Percentiles rank a stretch among this genome's conserved stretches.
Evolutionary conservation across 345 rosid species (phyloP).

Genomic region (Combretum micranthum): DNA sequence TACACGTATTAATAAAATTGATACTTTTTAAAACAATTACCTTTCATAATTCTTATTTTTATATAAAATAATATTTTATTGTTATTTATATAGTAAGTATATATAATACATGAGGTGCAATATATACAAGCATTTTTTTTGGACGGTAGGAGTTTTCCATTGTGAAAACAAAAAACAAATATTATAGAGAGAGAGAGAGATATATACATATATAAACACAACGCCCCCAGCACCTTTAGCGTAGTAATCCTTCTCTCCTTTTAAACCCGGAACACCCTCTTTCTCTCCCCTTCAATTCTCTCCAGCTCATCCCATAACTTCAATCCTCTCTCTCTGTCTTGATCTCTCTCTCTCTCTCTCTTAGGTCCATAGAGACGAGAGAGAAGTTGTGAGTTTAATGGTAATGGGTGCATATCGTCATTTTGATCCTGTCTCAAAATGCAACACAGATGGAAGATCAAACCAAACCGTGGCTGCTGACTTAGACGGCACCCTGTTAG

Average conservation of each 20-base stretch:
- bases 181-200: neutral
- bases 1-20: no score
- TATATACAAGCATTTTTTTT: no score
- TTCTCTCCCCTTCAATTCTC: slow-evolving; percentile 6
- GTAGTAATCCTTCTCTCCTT: neutral
- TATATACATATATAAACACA: neutral
- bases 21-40: no score
- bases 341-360: neutral
- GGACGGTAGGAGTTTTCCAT: no score
- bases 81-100: no score
- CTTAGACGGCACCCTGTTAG: slow-evolving; percentile 75
- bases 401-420: slow-evolving; percentile 43
- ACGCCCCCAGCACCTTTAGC: neutral
- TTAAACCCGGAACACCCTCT: slow-evolving; percentile 21
- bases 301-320: neutral
- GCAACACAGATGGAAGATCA: slow-evolving; percentile 50
- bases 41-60: no score
- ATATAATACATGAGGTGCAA: no score
- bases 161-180: no score
- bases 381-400: neutral
- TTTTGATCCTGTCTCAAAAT: slow-evolving; percentile 48
- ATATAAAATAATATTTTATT: no score
- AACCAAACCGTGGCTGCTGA: slow-evolving; percentile 75
- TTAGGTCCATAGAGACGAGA: neutral
- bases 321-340: neutral